Percentiles rank a stretch among this genome's conserved stretches.
Evolutionary conservation across 768 basidiomycete species (phyloP).

Genomic region (Solioccasus polychromus): DNA sequence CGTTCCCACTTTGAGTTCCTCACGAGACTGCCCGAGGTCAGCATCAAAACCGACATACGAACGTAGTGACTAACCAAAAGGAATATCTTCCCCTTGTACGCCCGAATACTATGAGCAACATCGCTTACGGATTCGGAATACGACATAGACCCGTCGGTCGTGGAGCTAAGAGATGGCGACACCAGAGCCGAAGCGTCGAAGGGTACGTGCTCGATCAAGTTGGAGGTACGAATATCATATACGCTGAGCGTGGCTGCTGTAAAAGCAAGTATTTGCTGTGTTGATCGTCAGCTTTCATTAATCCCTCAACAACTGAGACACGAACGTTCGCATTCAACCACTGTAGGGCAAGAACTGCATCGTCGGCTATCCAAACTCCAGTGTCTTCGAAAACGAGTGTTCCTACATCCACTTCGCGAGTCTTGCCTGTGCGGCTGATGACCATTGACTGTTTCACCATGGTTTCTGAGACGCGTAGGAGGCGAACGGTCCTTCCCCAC

Average conservation of each 20-base stretch:
- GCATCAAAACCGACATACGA: neutral
- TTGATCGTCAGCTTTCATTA: constrained; percentile 4
- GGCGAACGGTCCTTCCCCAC: constrained; percentile 69
- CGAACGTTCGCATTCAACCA: constrained; percentile 90
- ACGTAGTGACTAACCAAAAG: constrained; percentile 58
- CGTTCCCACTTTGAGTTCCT: constrained; percentile 75
- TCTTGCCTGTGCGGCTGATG: constrained; percentile 59
- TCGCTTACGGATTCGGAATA: constrained; percentile 50
- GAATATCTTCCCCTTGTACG: constrained; percentile 91
- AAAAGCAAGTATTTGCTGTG: constrained; percentile 66
- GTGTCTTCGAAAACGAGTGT: constrained; percentile 60
- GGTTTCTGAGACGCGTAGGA: constrained; percentile 66
- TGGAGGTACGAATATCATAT: constrained; percentile 57
- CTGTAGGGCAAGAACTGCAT: constrained; percentile 68
- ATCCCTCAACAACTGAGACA: constrained; percentile 29
- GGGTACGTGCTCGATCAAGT: constrained; percentile 58
- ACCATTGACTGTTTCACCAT: constrained; percentile 47
- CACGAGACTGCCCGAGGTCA: constrained; percentile 47
- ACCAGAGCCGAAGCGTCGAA: constrained; percentile 58
- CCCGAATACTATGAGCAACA: constrained; percentile 67
- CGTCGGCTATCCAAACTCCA: constrained; percentile 57
- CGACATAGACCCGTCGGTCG: constrained; percentile 43
- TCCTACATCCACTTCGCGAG: constrained; percentile 57
- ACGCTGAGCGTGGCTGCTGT: constrained; percentile 61
- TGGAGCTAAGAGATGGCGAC: constrained; percentile 49